A percentile compares a stretch with the other conserved stretches of the same genome.
phyloP scores from a whole-genome alignment of 768 basidiomycete species.

The Tephrocybe sp. region DNA sequence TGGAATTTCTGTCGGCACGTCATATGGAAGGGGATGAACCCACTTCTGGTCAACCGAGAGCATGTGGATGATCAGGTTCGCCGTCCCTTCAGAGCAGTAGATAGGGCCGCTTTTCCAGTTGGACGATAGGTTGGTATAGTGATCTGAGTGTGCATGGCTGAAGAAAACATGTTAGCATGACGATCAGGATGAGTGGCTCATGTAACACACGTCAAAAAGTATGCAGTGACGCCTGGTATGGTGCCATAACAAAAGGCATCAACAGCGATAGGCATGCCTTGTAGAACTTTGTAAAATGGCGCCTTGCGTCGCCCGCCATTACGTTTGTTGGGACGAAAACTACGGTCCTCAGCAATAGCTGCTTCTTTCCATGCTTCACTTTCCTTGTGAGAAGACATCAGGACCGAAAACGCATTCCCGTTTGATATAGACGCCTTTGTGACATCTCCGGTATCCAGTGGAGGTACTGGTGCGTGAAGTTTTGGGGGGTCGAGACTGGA shows the following conservation, averaged over 20 bases:
- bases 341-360: slow-evolving; percentile 45
- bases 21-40: slow-evolving; percentile 85
- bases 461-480: slow-evolving; percentile 13
- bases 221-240: slow-evolving; percentile 86
- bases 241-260: slow-evolving; percentile 95
- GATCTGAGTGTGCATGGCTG: slow-evolving; percentile 96
- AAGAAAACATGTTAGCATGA: slow-evolving; percentile 13
- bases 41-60: slow-evolving; percentile 85
- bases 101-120: slow-evolving; percentile 91
- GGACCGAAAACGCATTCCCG: slow-evolving; percentile 63
- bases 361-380: slow-evolving; percentile 86
- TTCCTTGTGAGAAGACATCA: slow-evolving; percentile 88
- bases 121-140: slow-evolving; percentile 88
- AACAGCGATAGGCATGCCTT: slow-evolving; percentile 97
- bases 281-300: slow-evolving; percentile 94
- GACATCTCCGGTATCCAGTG: slow-evolving; percentile 17
- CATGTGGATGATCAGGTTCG: slow-evolving; percentile 89
- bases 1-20: slow-evolving; percentile 71
- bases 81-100: slow-evolving; percentile 93
- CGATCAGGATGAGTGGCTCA: neutral
- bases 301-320: slow-evolving; percentile 65
- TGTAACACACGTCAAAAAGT: slow-evolving; percentile 80
- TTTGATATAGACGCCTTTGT: slow-evolving; percentile 8
- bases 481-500: slow-evolving; percentile 15
- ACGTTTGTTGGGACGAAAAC: slow-evolving; percentile 42